These are phyloP conservation scores for Candida berthetii DNA, from an alignment of 805 yeast genomes.

Conservation along the genomic window DNA sequence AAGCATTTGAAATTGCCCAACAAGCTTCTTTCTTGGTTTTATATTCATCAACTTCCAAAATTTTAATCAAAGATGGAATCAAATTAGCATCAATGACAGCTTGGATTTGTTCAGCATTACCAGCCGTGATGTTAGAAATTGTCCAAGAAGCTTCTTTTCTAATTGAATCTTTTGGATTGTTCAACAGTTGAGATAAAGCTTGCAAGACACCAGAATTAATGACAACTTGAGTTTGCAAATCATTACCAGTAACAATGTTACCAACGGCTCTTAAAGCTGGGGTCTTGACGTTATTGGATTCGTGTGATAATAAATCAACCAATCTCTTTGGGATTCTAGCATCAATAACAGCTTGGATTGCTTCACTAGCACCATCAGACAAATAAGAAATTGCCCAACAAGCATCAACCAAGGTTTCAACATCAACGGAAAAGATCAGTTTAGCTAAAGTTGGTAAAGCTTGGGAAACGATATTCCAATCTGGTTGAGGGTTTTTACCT, in stretches of 20 bases:
- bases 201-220: conserved; percentile 89
- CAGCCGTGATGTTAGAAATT: conserved; percentile 95
- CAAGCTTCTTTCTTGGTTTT: conserved; percentile 98
- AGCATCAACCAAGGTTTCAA: conserved; percentile 93
- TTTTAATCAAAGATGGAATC: conserved; percentile 83
- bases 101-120: conserved; percentile 91
- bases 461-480: conserved; percentile 81
- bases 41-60: conserved; percentile 80
- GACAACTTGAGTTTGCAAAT: conserved; percentile 89
- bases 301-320: conserved; percentile 84
- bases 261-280: conserved; percentile 98
- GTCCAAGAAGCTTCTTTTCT: conserved; percentile 99
- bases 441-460: conserved; percentile 91
- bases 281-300: conserved; percentile 83
- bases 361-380: conserved; percentile 87
- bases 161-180: conserved; percentile 84
- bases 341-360: conserved; percentile 95
- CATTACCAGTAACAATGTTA: conserved; percentile 96
- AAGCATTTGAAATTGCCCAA: conserved; percentile 98
- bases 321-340: conserved; percentile 92
- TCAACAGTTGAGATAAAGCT: conserved; percentile 73
- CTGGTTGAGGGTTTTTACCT: conserved; percentile 94
- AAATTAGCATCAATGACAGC: conserved; percentile 93
- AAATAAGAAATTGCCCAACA: conserved; percentile 98
- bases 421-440: conserved; percentile 83